Base-by-base conservation (phyloP, 768 basidiomycete genomes). In the Lentinula sp. region DNA sequence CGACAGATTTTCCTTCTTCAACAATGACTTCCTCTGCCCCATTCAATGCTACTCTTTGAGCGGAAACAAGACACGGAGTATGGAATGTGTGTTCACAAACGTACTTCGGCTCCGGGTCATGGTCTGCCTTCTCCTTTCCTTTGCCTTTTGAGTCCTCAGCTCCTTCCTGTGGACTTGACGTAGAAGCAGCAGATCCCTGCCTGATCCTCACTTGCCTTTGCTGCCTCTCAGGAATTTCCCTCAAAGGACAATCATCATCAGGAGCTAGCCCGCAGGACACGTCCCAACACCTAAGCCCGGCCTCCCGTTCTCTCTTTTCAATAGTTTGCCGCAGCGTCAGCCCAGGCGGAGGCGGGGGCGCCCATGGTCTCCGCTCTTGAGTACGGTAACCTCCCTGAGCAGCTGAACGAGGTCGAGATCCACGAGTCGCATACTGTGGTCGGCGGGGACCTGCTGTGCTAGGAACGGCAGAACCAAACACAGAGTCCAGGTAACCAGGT, bases 211-310 rank as follows among this genome's bases (percentile, higher is more conserved):
- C 67, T 64, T 79, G 79, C 63, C 71, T 70, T 67, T 67, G 68
- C 37, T 63, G 72, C 62, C 53, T 68, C 8, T 66, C 70, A 0
- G 68, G 66, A 16, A 70, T 56, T 54, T 68, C 70, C 6, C 79
- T 71, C 48, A 72, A 72, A 13, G 88, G 88, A 46, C 89, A 87
- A 15, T 90, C 88, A 60, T 90, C 88, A 13, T 83, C 85, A 6
- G 88, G 88, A 0, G 89, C 91, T 33, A 91, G 69, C 2, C 88
- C 88, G 70, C 91, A 93, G 62, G 83, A 85, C 33, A 85, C 72
- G 66, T 91, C 90, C 42, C 76, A 82, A 69, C 91, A 93, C 53
- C 91, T 77, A 66, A 90, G 67, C 0, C 88, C 90, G 20, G 82
- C 79, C 68, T 90, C 88, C 20, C 86, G 81, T 71, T 92, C 91